A percentile compares a stretch with the other conserved stretches of the same genome.
phyloP scores from a whole-genome alignment of 306 rosid species.

The Medicago lupulina region DNA sequence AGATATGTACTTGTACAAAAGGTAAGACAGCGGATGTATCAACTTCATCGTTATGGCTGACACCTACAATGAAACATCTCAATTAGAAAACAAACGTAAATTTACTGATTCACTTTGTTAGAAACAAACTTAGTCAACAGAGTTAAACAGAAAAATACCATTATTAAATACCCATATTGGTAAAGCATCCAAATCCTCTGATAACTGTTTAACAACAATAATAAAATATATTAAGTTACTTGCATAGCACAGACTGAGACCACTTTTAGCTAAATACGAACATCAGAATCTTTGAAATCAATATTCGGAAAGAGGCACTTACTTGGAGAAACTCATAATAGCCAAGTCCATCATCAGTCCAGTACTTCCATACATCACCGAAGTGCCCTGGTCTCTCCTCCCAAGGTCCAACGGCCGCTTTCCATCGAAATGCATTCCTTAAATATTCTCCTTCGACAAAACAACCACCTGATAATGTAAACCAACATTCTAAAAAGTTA shows the following conservation, averaged over 20 bases:
- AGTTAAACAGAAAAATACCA: slow-evolving; percentile 56
- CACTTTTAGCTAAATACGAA: slow-evolving; percentile 19
- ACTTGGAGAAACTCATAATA: slow-evolving; percentile 95
- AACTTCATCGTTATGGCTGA: slow-evolving; percentile 87
- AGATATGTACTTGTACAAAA: slow-evolving; percentile 72
- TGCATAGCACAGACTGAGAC: slow-evolving; percentile 11
- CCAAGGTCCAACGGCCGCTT: slow-evolving; percentile 88
- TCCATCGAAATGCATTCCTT: slow-evolving; percentile 98
- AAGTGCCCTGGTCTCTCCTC: slow-evolving; percentile 99
- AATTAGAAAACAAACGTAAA: slow-evolving; percentile 36
- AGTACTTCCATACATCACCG: slow-evolving; percentile 97
- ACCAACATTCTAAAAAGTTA: slow-evolving; percentile 34
- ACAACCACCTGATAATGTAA: slow-evolving; percentile 68
- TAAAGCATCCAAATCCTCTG: slow-evolving; percentile 78
- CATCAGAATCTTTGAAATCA: slow-evolving; percentile 19
- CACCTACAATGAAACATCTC: slow-evolving; percentile 57
- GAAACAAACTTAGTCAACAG: slow-evolving; percentile 21
- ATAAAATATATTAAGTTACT: slow-evolving; percentile 34
- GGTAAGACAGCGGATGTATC: slow-evolving; percentile 70
- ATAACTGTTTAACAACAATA: slow-evolving; percentile 65
- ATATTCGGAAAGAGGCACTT: slow-evolving; percentile 36
- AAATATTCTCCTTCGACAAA: slow-evolving; percentile 95
- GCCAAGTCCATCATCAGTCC: slow-evolving; percentile 99
- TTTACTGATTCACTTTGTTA: neutral
- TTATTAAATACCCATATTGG: slow-evolving; percentile 98